Evolutionary conservation across 2,329 filamentous ascomycete species (phyloP).

Genomic region (Elsinoe ampelina): DNA sequence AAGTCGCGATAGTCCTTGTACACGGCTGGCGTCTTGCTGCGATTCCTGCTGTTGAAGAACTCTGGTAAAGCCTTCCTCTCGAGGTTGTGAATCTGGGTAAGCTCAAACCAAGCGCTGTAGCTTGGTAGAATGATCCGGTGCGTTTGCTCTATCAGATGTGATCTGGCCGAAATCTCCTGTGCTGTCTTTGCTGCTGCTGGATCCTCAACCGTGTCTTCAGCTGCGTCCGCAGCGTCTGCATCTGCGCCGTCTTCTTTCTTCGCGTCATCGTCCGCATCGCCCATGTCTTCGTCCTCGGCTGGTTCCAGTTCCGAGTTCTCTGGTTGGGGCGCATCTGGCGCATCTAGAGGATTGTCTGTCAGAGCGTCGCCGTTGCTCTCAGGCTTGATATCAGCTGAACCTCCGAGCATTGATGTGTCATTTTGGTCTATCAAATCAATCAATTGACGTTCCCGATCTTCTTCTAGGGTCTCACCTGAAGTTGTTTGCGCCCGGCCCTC

Average conservation of each 20-base stretch:
- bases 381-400: conserved; percentile 16
- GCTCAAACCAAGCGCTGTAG: conserved; percentile 98
- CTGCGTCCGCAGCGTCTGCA: conserved; percentile 35
- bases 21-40: conserved; percentile 92
- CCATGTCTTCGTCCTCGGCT: conserved; percentile 43
- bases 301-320: conserved; percentile 25
- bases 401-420: conserved; percentile 29
- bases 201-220: conserved; percentile 36
- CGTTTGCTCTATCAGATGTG: conserved; percentile 85
- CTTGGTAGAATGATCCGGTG: conserved; percentile 94
- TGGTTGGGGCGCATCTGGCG: conserved; percentile 27
- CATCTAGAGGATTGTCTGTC: conserved; percentile 31
- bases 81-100: conserved; percentile 82
- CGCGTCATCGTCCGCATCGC: conserved; percentile 48
- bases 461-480: conserved; percentile 13
- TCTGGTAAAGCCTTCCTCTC: conserved; percentile 93
- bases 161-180: conserved; percentile 76
- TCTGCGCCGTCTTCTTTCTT: conserved; percentile 40
- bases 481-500: conserved; percentile 23
- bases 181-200: conserved; percentile 63
- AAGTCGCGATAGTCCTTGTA: conserved; percentile 99
- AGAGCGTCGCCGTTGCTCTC: conserved; percentile 12
- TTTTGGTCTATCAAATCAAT: conserved; percentile 13
- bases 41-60: conserved; percentile 97
- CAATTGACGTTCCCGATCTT: neutral